Base-by-base conservation (phyloP, 163 green algal genomes). In the Scenedesmus sp. region DNA sequence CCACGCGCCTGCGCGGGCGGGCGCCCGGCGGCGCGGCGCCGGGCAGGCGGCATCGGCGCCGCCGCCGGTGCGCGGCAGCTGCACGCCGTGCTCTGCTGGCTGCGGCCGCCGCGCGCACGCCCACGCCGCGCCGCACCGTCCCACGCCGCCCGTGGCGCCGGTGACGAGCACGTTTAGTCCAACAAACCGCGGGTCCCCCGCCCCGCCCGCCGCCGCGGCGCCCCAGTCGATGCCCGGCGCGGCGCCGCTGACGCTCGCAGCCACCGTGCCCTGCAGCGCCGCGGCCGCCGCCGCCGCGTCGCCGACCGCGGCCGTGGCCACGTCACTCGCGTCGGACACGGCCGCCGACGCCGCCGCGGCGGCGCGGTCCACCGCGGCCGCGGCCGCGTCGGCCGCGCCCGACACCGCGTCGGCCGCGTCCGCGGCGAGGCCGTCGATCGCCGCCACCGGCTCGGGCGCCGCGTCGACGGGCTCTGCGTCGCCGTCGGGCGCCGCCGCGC, bases 71-170 rank as follows among this genome's bases (percentile, higher is more conserved):
- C 3, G 31, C 13, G 39, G 26, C 31, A 73, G 6, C 60, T 39
- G 36, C 18, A 1, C 2, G 5, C 2, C 29, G 14, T 69, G 70
- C 33, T 56, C 54, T 44, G 9, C 18, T 44, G 45, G 5, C 18
- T 63, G 20, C 18, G 22, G 15, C 29, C 15, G 0, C 7, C 24
- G 45, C 14, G 66, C 2, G n/a, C n/a, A n/a, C n/a, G 45, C 26
- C 26, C 15, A 31, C 11, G 14, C n/a, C n/a, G 60, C 58, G 10
- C 48, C 82, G 75, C 33, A 90, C 85, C 82, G 89, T 36, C 92
- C 92, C 50, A 86, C 78, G 17, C 88, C 88, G 7, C 92, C 92
- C 33, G 88, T 94, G 9, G 91, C 91, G 1, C 92, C 92, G 9
- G 87, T 86, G 1, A 96, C 92, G 20, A 95, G 60, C 33, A 90